These are phyloP conservation scores for Thielaviopsis euricoi DNA, from an alignment of 2,329 filamentous ascomycete species.

Conservation along the genomic window DNA sequence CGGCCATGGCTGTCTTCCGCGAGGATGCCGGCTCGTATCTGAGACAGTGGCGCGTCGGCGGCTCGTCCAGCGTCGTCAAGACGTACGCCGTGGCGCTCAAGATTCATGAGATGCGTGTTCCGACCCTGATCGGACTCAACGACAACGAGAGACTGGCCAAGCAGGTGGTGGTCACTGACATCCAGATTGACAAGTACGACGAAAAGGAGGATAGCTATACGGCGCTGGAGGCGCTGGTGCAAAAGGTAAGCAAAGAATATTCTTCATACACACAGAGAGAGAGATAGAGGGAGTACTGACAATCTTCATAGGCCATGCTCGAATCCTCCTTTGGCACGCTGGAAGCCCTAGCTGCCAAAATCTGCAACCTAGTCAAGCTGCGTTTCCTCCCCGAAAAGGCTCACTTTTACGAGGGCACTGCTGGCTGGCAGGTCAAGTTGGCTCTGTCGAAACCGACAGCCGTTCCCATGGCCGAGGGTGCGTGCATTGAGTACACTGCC, in stretches of 20 bases:
- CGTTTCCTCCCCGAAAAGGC: constrained; percentile 19
- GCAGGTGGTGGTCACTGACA: constrained; percentile 47
- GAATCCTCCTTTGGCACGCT: constrained; percentile 45
- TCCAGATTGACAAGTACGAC: constrained; percentile 41
- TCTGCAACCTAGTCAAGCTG: constrained; percentile 28
- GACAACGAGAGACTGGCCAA: constrained; percentile 48
- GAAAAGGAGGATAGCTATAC: constrained; percentile 32
- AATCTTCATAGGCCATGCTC: constrained; percentile 30
- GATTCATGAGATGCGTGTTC: constrained; percentile 42
- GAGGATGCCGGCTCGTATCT: constrained; percentile 12
- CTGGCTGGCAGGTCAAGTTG: constrained; percentile 38
- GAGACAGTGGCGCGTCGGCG: constrained; percentile 9
- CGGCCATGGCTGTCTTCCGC: constrained; percentile 27
- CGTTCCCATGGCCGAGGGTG: constrained; percentile 55
- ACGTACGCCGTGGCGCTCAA: constrained; percentile 24
- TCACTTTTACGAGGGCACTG: constrained; percentile 8
- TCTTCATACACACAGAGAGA: background rate
- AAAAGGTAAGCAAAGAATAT: constrained; percentile 23
- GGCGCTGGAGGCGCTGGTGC: constrained; percentile 40
- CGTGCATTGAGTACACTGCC: constrained; percentile 37
- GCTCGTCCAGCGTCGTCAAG: constrained; percentile 12
- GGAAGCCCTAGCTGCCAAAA: constrained; percentile 39
- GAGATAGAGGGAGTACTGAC: background rate
- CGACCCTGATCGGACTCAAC: constrained; percentile 58
- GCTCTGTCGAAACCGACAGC: constrained; percentile 57